Evolutionary conservation across 441 rosid species (phyloP).

Genomic region (Flueggea neowawraea): DNA sequence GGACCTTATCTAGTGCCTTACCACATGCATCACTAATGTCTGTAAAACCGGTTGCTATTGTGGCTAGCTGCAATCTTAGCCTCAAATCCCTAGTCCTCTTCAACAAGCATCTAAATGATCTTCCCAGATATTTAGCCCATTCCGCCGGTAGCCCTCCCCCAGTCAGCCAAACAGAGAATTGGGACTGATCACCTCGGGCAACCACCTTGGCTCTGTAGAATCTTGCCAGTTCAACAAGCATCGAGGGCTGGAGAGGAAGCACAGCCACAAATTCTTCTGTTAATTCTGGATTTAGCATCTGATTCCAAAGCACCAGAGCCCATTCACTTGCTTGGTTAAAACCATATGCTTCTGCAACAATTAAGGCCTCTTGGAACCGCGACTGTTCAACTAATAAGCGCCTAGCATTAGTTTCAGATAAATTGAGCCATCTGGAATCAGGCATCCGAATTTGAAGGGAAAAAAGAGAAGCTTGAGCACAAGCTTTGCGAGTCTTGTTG

Average conservation of each 20-base stretch:
- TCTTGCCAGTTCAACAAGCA: constrained; percentile 88
- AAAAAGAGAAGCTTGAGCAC: constrained; percentile 93
- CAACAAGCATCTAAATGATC: constrained; percentile 91
- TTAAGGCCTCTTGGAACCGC: constrained; percentile 91
- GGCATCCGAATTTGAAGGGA: constrained; percentile 99
- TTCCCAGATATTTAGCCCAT: constrained; percentile 90
- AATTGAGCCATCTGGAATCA: constrained; percentile 83
- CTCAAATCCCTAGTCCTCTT: constrained; percentile 85
- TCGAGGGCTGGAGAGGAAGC: constrained; percentile 87
- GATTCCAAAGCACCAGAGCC: constrained; percentile 96
- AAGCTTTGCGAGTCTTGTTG: constrained; percentile 81
- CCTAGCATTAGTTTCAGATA: constrained; percentile 92
- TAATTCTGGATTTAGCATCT: constrained; percentile 91
- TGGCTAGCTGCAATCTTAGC: constrained; percentile 76
- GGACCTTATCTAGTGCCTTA: constrained; percentile 71
- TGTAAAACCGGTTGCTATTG: constrained; percentile 72
- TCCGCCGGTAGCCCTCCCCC: constrained; percentile 96
- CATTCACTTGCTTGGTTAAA: constrained; percentile 97
- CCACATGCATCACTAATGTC: constrained; percentile 65
- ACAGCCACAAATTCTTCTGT: constrained; percentile 92
- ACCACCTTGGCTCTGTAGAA: constrained; percentile 89
- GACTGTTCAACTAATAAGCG: constrained; percentile 87
- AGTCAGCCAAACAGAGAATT: constrained; percentile 93
- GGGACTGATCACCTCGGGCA: constrained; percentile 96
- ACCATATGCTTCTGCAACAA: constrained; percentile 96